Base-by-base conservation (phyloP, 768 basidiomycete species). In the Pluteus cervinus region DNA sequence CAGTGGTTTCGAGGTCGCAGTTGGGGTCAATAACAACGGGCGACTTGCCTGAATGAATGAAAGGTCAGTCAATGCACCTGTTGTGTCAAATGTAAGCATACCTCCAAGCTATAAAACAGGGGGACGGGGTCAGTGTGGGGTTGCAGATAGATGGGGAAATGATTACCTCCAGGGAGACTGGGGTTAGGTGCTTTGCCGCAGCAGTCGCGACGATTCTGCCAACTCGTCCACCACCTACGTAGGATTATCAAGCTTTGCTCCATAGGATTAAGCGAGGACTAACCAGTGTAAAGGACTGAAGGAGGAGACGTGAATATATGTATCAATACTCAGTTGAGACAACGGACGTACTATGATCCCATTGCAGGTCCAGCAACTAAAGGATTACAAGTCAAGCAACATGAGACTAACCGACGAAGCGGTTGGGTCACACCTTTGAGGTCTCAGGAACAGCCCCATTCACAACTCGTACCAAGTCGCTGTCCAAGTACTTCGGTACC, bases 161-260 rank as follows among this genome's bases (percentile, higher is more conserved):
- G 29, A 40, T 43, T 14, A 56, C 63, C 52, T 75, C 73, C 14
- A 73, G 58, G 5, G 68, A 62, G 4, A 85, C 62, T 0, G 86
- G 86, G 0, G 86, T 83, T 6, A 91, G 55, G 37, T 75, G 71
- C 55, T 89, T 81, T 2, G 82, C 86, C 8, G 89, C 89, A 0
- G 87, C 87, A 0, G 68, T 54, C 2, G 81, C 74, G 7, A 92
- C 71, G 30, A 92, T 70, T 44, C 58, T 72, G 0, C 70, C 88
- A 6, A 90, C 75, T 18, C 74, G 69, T 3, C 67, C 69, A 20
- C 66, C 64, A 24, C 77, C 80, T 51, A 65, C 66, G 48, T 62
- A 71, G 36, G 36, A 14, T n/a, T n/a, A n/a, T n/a, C n/a, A n/a
- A n/a, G n/a, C n/a, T n/a, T n/a, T n/a, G n/a, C n/a, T n/a, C n/a